A percentile compares a stretch with the other conserved stretches of the same genome.
Conservation (phyloP, 257 asterid genomes). For the Coffea eugenioides region DNA sequence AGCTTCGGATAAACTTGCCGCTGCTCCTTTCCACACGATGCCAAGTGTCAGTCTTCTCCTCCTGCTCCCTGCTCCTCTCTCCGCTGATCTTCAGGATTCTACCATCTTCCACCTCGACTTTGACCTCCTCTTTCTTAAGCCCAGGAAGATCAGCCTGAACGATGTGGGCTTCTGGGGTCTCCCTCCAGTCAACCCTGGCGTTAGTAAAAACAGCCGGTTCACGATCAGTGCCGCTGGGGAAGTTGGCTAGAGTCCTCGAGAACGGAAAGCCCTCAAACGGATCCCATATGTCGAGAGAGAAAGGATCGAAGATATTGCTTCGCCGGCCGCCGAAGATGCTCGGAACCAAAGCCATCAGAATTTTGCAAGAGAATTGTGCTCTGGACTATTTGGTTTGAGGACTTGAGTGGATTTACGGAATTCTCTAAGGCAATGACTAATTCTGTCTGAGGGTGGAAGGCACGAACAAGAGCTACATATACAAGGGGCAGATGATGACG, state of each 20-base stretch:
- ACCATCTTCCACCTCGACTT: constrained; percentile 23
- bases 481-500: too few relatives aligned
- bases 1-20: constrained; percentile 19
- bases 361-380: too few relatives aligned
- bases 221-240: not conserved
- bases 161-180: constrained; percentile 20
- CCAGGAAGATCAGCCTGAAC: constrained; percentile 21
- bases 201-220: not conserved
- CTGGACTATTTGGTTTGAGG: too few relatives aligned
- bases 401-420: too few relatives aligned
- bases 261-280: constrained; percentile 11
- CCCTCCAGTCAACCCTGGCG: constrained; percentile 19
- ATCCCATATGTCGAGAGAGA: constrained; percentile 16
- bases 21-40: constrained; percentile 12
- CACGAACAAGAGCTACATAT: not conserved
- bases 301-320: constrained; percentile 18
- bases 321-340: constrained; percentile 9
- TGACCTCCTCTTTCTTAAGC: constrained; percentile 22
- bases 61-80: constrained; percentile 23
- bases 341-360: constrained; percentile 14
- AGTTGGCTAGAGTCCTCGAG: not conserved
- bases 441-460: too few relatives aligned
- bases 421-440: too few relatives aligned
- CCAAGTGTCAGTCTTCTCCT: constrained; percentile 23
- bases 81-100: constrained; percentile 26